phyloP scores from a whole-genome alignment of 495 filamentous ascomycete species.

The Usnea hakonensis region DNA sequence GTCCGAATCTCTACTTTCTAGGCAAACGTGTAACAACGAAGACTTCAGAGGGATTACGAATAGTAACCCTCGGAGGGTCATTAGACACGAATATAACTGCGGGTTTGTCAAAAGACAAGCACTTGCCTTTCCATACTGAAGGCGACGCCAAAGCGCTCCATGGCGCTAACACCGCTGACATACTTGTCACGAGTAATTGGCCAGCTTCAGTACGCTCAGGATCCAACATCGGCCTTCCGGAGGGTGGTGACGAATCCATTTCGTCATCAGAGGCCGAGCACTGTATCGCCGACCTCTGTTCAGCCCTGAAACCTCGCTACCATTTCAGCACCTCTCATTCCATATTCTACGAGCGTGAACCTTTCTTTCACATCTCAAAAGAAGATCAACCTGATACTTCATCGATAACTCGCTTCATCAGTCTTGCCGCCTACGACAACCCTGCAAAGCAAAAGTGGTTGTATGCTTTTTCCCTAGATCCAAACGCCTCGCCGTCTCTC shows the following conservation, averaged over 20 bases:
- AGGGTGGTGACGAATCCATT: conserved; percentile 35
- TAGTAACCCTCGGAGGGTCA: conserved; percentile 70
- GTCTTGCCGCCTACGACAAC: conserved; percentile 70
- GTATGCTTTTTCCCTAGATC: conserved; percentile 77
- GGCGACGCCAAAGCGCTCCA: conserved; percentile 67
- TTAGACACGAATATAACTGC: conserved; percentile 46
- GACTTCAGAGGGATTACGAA: conserved; percentile 80
- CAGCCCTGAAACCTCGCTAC: conserved; percentile 73
- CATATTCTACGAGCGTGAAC: conserved; percentile 82
- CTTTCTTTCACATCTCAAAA: conserved; percentile 68
- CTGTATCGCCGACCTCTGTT: conserved; percentile 66
- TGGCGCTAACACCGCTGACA: conserved; percentile 69
- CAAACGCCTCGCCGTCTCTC: conserved; percentile 47
- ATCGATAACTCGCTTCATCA: conserved; percentile 77
- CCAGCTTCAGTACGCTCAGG: conserved; percentile 59
- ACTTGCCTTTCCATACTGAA: conserved; percentile 60
- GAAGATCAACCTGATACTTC: conserved; percentile 45
- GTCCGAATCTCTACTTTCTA: conserved; percentile 78
- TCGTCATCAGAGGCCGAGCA: conserved; percentile 28
- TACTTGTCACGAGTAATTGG: conserved; percentile 82
- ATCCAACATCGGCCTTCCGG: conserved; percentile 47
- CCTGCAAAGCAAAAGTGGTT: conserved; percentile 69
- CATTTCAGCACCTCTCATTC: conserved; percentile 66
- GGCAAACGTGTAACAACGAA: conserved; percentile 78
- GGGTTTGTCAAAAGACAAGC: conserved; percentile 52